A percentile compares a stretch with the other conserved stretches of the same genome.
Conservation (phyloP, 371 early-diverging fungal species). For the Rhizopus delemar region DNA sequence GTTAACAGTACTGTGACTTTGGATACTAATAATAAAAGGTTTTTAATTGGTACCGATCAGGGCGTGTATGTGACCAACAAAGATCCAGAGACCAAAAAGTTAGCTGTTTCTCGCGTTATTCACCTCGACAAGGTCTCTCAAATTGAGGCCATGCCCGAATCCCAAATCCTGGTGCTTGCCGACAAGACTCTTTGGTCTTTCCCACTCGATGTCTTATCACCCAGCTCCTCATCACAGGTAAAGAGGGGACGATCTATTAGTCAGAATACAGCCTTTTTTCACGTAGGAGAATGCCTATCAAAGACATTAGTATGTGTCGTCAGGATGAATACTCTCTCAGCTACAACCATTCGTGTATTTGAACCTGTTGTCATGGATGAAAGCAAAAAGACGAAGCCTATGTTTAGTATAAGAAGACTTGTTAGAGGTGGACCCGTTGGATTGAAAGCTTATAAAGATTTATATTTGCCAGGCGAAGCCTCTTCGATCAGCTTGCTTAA, state of each 20-base stretch:
- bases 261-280: conserved; percentile 85
- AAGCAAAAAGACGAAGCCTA: conserved; percentile 55
- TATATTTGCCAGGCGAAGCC: conserved; percentile 89
- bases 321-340: conserved; percentile 60
- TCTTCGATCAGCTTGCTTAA: conserved; percentile 81
- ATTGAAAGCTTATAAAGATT: conserved; percentile 76
- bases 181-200: conserved; percentile 68
- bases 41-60: conserved; percentile 41
- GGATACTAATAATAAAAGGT: conserved; percentile 1
- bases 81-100: conserved; percentile 6
- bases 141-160: conserved; percentile 74
- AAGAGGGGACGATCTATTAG: conserved; percentile 70
- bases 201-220: conserved; percentile 64
- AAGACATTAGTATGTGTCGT: conserved; percentile 76
- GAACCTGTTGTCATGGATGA: conserved; percentile 69
- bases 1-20: conserved; percentile 23
- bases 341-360: conserved; percentile 77
- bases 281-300: conserved; percentile 78
- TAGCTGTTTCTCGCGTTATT: conserved; percentile 51
- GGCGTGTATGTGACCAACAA: conserved; percentile 30
- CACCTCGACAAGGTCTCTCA: conserved; percentile 78
- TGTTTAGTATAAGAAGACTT: conserved; percentile 45
- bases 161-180: conserved; percentile 75
- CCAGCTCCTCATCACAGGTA: conserved; percentile 48
- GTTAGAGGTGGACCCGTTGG: conserved; percentile 54